Conservation (phyloP, 108 stramenopile species). For the Seminavis robusta region DNA sequence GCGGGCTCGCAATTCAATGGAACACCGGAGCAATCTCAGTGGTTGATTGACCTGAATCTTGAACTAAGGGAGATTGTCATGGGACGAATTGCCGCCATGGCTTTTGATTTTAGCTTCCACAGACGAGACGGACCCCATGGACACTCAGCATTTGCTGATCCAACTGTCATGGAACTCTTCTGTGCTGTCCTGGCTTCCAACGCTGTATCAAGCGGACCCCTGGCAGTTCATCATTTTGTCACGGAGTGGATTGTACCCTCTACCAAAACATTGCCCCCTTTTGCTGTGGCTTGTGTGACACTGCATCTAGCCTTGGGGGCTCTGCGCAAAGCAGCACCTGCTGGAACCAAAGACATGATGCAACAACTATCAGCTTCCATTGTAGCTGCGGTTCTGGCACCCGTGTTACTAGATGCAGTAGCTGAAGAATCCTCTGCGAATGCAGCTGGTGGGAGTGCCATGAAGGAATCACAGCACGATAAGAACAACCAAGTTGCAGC, state of each 20-base stretch:
- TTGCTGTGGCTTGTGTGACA: slow-evolving; percentile 42
- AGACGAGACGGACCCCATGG: neutral
- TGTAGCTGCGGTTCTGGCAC: slow-evolving; percentile 40
- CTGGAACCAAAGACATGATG: slow-evolving; percentile 50
- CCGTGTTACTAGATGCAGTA: slow-evolving; percentile 46
- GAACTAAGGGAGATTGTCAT: slow-evolving; percentile 74
- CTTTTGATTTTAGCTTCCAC: slow-evolving; percentile 59
- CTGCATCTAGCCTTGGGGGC: slow-evolving; percentile 55
- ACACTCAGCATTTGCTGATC: slow-evolving; percentile 58
- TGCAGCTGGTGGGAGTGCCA: too few relatives aligned
- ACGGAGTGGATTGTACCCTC: slow-evolving; percentile 78
- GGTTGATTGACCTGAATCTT: slow-evolving; percentile 50
- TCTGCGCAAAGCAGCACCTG: slow-evolving; percentile 36
- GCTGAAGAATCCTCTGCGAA: slow-evolving; percentile 9
- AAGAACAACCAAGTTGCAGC: slow-evolving; percentile 34
- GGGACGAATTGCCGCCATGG: slow-evolving; percentile 73
- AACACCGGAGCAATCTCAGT: slow-evolving; percentile 27
- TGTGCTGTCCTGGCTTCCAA: slow-evolving; percentile 70
- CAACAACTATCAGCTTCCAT: slow-evolving; percentile 44
- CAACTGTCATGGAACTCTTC: slow-evolving; percentile 63
- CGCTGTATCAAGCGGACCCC: slow-evolving; percentile 68
- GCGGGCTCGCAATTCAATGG: slow-evolving; percentile 34
- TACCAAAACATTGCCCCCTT: slow-evolving; percentile 38
- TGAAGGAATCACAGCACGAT: slow-evolving; percentile 2
- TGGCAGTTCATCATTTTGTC: slow-evolving; percentile 50